A percentile compares a stretch with the other conserved stretches of the same genome.
phyloP scores from a whole-genome alignment of 1,284 basidiomycete genomes.

The Moesziomyces sp. region DNA sequence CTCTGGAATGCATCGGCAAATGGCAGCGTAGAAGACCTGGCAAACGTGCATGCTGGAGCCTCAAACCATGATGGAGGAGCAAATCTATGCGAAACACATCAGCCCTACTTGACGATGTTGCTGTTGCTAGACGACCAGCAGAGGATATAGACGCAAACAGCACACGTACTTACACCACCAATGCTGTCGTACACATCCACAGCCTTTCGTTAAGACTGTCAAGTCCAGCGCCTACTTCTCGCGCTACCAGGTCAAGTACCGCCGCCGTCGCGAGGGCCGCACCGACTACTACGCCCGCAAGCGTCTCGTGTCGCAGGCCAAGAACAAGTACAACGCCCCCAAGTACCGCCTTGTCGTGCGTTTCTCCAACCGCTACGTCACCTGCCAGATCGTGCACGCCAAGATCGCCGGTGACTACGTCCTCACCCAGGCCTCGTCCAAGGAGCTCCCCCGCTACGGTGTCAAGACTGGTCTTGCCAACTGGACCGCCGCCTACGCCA shows the following conservation, averaged over 20 bases:
- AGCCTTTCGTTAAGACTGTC: slow-evolving; percentile 72
- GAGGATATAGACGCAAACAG: no score
- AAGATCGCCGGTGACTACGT: slow-evolving; percentile 97
- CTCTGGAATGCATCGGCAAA: slow-evolving; percentile 11
- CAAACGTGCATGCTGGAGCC: no score
- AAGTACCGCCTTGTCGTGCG: slow-evolving; percentile 99
- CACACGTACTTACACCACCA: slow-evolving; percentile 7
- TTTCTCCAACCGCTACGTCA: slow-evolving; percentile 72
- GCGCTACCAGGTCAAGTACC: slow-evolving; percentile 77
- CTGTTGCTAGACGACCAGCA: no score
- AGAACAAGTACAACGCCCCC: slow-evolving; percentile 99
- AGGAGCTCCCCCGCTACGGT: slow-evolving; percentile 93
- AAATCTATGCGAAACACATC: no score
- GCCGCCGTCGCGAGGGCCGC: slow-evolving; percentile 86
- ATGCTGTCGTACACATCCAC: neutral
- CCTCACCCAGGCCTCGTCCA: slow-evolving; percentile 76
- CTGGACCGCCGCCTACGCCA: slow-evolving; percentile 98
- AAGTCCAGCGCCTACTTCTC: slow-evolving; percentile 88
- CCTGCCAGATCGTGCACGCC: slow-evolving; percentile 86
- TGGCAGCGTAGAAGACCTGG: no score
- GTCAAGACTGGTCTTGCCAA: slow-evolving; percentile 99
- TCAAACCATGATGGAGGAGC: no score
- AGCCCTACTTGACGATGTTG: no score
- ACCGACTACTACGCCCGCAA: slow-evolving; percentile 99
- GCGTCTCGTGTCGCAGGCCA: slow-evolving; percentile 94